Evolutionary conservation across 768 basidiomycete genomes (phyloP).

Genomic region (Plicaturopsis crispa): DNA sequence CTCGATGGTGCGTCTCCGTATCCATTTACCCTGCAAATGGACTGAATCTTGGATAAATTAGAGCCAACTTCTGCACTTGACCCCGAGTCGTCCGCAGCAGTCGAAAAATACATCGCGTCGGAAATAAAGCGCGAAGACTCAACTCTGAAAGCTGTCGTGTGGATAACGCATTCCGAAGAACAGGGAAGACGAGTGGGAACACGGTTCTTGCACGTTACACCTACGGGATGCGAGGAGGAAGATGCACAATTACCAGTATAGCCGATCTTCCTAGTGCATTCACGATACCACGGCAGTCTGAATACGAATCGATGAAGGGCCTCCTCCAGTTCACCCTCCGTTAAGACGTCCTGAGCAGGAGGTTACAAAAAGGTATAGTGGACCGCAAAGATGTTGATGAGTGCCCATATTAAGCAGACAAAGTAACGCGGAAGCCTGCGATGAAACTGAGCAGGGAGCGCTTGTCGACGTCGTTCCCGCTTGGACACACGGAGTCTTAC

Average conservation of each 20-base stretch:
- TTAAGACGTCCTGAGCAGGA: too few relatives aligned
- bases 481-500: too few relatives aligned
- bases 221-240: conserved; percentile 37
- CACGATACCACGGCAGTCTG: not conserved
- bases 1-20: conserved; percentile 55
- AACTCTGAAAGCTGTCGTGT: conserved; percentile 64
- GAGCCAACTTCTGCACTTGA: conserved; percentile 92
- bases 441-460: too few relatives aligned
- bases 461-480: too few relatives aligned
- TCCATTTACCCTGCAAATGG: not conserved
- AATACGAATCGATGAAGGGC: not conserved
- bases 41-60: conserved; percentile 18
- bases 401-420: too few relatives aligned
- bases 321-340: too few relatives aligned
- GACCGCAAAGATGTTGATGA: too few relatives aligned
- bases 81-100: conserved; percentile 48
- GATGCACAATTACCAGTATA: not conserved
- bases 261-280: not conserved
- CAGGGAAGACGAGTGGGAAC: conserved; percentile 73
- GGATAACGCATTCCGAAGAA: conserved; percentile 86
- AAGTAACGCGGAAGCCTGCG: too few relatives aligned
- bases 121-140: conserved; percentile 42
- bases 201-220: conserved; percentile 46
- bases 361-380: too few relatives aligned
- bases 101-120: conserved; percentile 55